Evolutionary conservation across 305 asterid species (phyloP).

Genomic region (Fraxinus greggii): DNA sequence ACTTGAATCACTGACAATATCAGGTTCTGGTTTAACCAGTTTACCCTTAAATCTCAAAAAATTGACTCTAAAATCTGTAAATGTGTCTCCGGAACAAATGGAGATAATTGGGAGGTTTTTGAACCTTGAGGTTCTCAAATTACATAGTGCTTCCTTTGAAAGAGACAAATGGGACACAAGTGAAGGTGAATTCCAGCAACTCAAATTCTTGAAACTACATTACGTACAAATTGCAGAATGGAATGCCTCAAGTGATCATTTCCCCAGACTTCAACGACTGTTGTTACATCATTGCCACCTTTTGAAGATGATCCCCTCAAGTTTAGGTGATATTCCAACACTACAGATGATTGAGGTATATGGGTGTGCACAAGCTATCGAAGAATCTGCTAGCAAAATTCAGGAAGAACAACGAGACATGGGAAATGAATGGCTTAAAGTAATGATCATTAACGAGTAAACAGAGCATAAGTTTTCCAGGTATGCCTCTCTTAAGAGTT

Average conservation of each 20-base stretch:
- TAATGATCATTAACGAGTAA: neutral
- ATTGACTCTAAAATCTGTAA: neutral
- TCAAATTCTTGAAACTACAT: neutral
- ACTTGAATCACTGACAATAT: neutral
- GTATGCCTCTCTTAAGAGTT: neutral
- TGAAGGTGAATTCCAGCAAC: neutral
- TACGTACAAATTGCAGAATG: neutral
- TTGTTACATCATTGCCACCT: neutral
- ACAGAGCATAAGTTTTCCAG: neutral
- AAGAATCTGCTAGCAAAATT: neutral
- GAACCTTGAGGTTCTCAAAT: slow-evolving; percentile 19
- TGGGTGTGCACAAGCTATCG: neutral
- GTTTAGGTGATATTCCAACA: neutral
- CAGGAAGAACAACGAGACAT: neutral
- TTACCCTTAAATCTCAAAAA: slow-evolving; percentile 7
- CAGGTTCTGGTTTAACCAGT: neutral
- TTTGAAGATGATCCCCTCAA: neutral
- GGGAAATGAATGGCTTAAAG: neutral
- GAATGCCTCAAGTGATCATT: neutral
- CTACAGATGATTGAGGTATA: neutral
- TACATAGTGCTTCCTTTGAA: neutral
- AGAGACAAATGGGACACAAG: neutral
- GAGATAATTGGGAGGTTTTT: neutral
- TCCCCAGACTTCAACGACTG: neutral
- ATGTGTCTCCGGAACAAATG: neutral